phyloP scores from a whole-genome alignment of 768 basidiomycete genomes.

The Chalciporus chontae region DNA sequence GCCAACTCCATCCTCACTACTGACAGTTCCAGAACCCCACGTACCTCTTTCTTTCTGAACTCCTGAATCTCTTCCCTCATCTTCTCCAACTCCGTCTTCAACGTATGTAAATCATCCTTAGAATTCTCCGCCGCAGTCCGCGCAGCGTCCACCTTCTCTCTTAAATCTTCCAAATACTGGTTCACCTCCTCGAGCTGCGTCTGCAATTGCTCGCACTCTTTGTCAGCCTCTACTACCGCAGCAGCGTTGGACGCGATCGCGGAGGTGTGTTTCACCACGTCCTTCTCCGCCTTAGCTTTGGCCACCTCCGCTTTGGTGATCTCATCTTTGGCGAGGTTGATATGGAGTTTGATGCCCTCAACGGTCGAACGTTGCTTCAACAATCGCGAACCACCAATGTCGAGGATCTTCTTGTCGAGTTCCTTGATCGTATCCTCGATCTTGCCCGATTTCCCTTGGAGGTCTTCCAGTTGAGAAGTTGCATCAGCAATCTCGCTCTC shows the following conservation, averaged over 20 bases:
- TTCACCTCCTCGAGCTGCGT: constrained; percentile 55
- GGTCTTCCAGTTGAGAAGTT: constrained; percentile 58
- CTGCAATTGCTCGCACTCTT: constrained; percentile 61
- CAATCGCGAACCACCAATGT: constrained; percentile 87
- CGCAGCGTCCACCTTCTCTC: constrained; percentile 70
- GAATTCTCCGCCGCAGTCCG: constrained; percentile 73
- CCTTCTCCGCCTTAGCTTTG: constrained; percentile 84
- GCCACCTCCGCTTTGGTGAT: constrained; percentile 94
- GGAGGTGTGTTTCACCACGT: constrained; percentile 61
- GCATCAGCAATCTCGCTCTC: constrained; percentile 62
- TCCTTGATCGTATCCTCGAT: constrained; percentile 81
- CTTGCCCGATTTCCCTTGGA: constrained; percentile 57
- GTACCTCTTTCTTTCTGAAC: constrained; percentile 81
- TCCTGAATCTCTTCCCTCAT: constrained; percentile 73
- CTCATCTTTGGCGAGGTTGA: constrained; percentile 82
- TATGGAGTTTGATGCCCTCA: constrained; percentile 78
- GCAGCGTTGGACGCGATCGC: constrained; percentile 52
- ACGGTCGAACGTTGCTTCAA: constrained; percentile 90
- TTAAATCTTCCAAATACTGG: constrained; percentile 58
- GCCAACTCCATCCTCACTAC: neutral
- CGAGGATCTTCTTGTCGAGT: constrained; percentile 88
- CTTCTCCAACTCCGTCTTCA: constrained; percentile 74
- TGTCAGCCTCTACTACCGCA: constrained; percentile 58
- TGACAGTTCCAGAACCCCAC: constrained; percentile 15
- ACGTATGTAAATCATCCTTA: constrained; percentile 73